A percentile compares a stretch with the other conserved stretches of the same genome.
Evolutionary conservation across 169 alveolate species (phyloP).

Genomic region (Amoebophrya sp.): DNA sequence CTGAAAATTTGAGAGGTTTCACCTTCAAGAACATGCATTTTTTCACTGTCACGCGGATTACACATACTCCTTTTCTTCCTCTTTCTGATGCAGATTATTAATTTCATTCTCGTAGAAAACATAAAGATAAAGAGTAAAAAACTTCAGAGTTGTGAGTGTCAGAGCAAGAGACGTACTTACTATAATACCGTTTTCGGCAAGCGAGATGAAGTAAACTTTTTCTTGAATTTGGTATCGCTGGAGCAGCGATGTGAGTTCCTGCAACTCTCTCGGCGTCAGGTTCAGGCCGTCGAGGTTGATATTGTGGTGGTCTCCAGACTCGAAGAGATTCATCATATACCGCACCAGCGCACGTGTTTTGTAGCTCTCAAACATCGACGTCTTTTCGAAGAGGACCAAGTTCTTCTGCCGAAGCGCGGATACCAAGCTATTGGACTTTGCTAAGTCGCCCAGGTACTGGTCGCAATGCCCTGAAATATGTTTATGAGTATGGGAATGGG

Average conservation of each 20-base stretch:
- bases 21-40: not conserved
- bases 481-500: no score
- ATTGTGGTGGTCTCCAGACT: not conserved
- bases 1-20: not conserved
- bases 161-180: no score
- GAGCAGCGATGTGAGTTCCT: not conserved
- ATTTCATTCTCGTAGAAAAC: no score
- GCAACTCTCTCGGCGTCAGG: not conserved
- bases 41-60: not conserved
- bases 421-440: constrained; percentile 22
- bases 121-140: no score
- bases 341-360: not conserved
- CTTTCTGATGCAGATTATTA: no score
- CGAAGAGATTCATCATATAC: not conserved
- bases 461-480: not conserved
- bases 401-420: constrained; percentile 7
- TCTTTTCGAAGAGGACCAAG: constrained; percentile 13
- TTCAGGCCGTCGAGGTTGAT: not conserved
- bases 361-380: not conserved
- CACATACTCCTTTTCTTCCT: not conserved
- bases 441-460: constrained; percentile 28
- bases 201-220: not conserved
- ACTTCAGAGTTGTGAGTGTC: no score
- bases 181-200: not conserved
- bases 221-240: not conserved